A percentile compares a stretch with the other conserved stretches of the same genome.
Conservation (phyloP, 1,284 basidiomycete species). For the Cutaneotrichosporon sp. region DNA sequence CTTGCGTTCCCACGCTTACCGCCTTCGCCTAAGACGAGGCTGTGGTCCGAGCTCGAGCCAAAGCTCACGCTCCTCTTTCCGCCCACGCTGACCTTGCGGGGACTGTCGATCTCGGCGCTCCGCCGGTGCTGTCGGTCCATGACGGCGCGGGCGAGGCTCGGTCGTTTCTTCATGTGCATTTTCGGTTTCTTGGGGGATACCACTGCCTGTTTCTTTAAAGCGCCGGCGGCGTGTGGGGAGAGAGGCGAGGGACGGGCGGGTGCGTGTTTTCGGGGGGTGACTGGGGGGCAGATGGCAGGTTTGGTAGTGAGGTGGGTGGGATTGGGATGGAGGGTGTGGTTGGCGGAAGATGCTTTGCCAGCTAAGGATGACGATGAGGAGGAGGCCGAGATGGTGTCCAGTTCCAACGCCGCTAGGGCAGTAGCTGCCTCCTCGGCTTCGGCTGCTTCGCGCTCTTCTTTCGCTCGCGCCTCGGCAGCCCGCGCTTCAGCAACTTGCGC, state of each 20-base stretch:
- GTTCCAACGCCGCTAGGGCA: neutral
- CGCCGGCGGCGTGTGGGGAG: constrained; percentile 30
- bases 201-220: neutral
- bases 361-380: neutral
- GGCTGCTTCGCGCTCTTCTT: constrained; percentile 33
- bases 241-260: constrained; percentile 41
- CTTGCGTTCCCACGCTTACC: constrained; percentile 6
- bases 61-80: neutral
- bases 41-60: neutral
- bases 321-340: constrained; percentile 2
- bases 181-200: constrained; percentile 17
- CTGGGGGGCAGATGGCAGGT: neutral
- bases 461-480: constrained; percentile 63
- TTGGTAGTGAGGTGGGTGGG: constrained; percentile 7
- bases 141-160: constrained; percentile 44
- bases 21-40: constrained; percentile 7
- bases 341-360: neutral
- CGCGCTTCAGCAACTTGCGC: neutral
- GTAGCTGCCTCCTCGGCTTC: constrained; percentile 8
- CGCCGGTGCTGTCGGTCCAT: constrained; percentile 30
- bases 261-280: constrained; percentile 23
- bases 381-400: neutral
- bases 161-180: constrained; percentile 20
- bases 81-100: neutral
- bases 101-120: constrained; percentile 6